phyloP scores from a whole-genome alignment of 2,329 filamentous ascomycete genomes.

The Dendrostoma leiphaemia region DNA sequence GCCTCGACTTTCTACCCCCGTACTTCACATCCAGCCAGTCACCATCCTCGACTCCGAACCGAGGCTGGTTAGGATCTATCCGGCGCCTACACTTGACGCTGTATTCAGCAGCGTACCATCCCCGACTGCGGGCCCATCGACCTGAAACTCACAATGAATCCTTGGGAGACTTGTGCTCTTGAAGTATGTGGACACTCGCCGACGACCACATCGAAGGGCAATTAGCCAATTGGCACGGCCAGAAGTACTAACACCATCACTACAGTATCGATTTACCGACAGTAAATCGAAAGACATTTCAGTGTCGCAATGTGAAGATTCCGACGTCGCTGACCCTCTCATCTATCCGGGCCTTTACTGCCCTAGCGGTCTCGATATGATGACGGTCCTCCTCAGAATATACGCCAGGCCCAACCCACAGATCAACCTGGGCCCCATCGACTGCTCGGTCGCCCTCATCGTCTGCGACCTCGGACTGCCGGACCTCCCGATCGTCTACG shows the following conservation, averaged over 20 bases:
- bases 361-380: conserved; percentile 53
- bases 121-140: background rate
- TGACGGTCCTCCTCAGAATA: conserved; percentile 61
- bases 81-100: background rate
- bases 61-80: background rate
- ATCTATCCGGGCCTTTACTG: conserved; percentile 58
- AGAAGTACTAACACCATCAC: too few species aligned
- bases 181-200: conserved; percentile 28
- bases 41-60: background rate
- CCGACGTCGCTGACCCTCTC: conserved; percentile 38
- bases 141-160: conserved; percentile 26
- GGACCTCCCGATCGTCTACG: conserved; percentile 80
- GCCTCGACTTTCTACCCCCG: background rate
- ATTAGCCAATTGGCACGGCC: too few species aligned
- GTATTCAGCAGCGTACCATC: background rate
- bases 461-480: conserved; percentile 74
- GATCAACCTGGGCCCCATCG: conserved; percentile 77
- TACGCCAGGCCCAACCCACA: conserved; percentile 69
- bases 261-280: conserved; percentile 16
- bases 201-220: too few species aligned
- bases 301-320: background rate
- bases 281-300: conserved; percentile 16
- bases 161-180: conserved; percentile 35
- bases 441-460: conserved; percentile 79
- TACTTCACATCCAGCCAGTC: background rate